Base-by-base conservation (phyloP, 257 asterid genomes). In the Lycium ferocissimum region DNA sequence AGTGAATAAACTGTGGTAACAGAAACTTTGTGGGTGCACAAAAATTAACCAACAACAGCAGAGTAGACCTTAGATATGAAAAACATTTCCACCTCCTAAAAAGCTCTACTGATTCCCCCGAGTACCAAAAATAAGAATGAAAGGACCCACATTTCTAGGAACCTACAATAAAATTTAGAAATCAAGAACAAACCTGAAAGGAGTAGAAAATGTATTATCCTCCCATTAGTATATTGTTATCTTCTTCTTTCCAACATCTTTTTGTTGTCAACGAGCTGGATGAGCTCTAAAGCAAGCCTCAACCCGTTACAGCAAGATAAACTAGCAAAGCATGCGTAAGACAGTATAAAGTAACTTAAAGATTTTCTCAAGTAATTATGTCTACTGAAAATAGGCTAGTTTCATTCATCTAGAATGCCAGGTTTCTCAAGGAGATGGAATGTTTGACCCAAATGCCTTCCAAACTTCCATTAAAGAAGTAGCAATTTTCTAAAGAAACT, bases 401-500 rank as follows among this genome's bases (percentile, higher is more conserved):
- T 75, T 33, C 66, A 53, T 53, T 54, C 12, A 78, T 54, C 45
- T 45, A 47, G 26, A 82, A 63, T 33, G 38, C n/a, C 78, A 83
- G 54, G 40, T 65, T 63, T 63, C 56, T 45, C 6, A 63, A 82
- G 84, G 61, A 82, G 18, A 20, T 13, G 26, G 54, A 6, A 66
- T 22, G 61, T 63, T 67, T 22, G 8, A 54, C 15, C 33, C 22
- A 70, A 9, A 79, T 33, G 20, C 57, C 75, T 70, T 80, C 22
- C 82, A 53, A 26, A 78, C 17, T 4, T 78, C 73, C 75, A 72
- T 38, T 17, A 84, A 82, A 84, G 63, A 26, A 57, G 69, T 53
- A 62, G 22, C 20, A 59, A 33, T 45, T 22, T 72, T 37, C 33
- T 15, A 11, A 37, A 26, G 45, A 38, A 62, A 84, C 88, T 83